Percentiles rank a stretch among this genome's conserved stretches.
These are phyloP conservation scores for Pyrus bretschneideri DNA, from an alignment of 306 rosid species.

Conservation along the genomic window DNA sequence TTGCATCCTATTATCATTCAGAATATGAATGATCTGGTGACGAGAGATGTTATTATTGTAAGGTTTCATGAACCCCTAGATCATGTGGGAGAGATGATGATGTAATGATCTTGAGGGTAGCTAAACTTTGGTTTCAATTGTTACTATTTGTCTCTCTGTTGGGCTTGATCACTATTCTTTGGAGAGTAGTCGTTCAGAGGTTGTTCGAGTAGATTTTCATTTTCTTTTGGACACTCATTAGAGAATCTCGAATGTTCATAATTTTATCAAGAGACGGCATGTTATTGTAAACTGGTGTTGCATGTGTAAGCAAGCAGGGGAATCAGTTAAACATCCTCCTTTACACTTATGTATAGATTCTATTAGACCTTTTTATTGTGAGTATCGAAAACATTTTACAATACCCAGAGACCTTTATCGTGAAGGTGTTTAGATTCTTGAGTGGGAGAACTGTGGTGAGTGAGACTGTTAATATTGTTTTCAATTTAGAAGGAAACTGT, in stretches of 20 bases:
- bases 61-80: not conserved
- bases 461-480: not conserved
- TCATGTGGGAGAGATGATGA: not conserved
- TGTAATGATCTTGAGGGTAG: not conserved
- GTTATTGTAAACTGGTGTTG: not conserved
- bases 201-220: not conserved
- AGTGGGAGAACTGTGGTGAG: not conserved
- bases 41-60: not conserved
- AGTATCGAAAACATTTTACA: not conserved
- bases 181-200: too few species aligned
- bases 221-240: not conserved
- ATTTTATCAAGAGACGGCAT: not conserved
- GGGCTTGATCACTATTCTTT: not conserved
- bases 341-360: not conserved
- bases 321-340: not conserved
- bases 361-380: not conserved
- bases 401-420: not conserved
- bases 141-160: not conserved
- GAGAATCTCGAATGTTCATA: not conserved
- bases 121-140: not conserved
- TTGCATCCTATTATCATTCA: not conserved
- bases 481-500: too few species aligned
- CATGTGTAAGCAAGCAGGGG: not conserved
- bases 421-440: not conserved
- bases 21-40: not conserved